Conservation (phyloP, 1,139 yeast genomes). For the Saccharomyces hybrid region DNA sequence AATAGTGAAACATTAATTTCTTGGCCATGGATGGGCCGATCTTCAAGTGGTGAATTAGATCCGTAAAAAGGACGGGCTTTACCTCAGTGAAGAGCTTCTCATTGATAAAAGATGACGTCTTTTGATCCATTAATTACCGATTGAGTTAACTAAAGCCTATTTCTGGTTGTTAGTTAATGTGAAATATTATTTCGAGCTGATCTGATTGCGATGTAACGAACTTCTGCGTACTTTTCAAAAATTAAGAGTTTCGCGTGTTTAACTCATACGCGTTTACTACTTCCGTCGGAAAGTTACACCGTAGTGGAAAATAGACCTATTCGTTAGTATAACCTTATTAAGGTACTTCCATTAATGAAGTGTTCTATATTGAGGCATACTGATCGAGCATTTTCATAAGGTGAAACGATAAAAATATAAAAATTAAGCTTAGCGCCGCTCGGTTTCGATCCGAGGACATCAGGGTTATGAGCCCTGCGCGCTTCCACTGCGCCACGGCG, state of each 20-base stretch:
- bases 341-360: background rate
- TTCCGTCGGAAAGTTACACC: background rate
- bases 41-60: conserved; percentile 22
- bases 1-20: conserved; percentile 24
- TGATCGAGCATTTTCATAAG: background rate
- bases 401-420: too few species aligned
- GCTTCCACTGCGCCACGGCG: conserved; percentile 99
- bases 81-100: conserved; percentile 19
- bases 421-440: conserved; percentile 69
- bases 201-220: background rate
- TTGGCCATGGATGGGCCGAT: conserved; percentile 25
- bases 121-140: conserved; percentile 1
- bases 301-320: background rate
- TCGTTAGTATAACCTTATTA: background rate
- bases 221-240: background rate
- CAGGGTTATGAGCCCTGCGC: conserved; percentile 99
- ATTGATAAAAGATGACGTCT: conserved; percentile 10
- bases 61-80: conserved; percentile 26
- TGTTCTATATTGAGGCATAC: background rate
- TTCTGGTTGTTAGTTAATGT: background rate
- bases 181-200: background rate
- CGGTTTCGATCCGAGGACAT: conserved; percentile 99
- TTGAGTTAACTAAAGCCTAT: background rate
- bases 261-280: background rate
- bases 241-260: background rate